Evolutionary conservation across 2,329 filamentous ascomycete genomes (phyloP), one percentile per base, ranked within the genome.

Genomic region (Fusarium pilosicola): DNA sequence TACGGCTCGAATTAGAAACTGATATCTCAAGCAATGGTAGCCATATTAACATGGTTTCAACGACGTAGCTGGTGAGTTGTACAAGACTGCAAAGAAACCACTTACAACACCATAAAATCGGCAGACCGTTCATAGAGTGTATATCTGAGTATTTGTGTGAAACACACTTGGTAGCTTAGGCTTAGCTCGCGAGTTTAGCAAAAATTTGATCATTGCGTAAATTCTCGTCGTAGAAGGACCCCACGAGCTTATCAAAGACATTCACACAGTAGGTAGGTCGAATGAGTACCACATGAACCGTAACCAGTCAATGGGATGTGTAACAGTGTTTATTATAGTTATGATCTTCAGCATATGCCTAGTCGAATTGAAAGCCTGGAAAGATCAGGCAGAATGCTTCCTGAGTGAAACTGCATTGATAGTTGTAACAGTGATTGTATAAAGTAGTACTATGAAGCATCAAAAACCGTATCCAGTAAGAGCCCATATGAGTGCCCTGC

Each of bases 141-240:
- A 17, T 26, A 36, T 48, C 30, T 14, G 14, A 28, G 24, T 49
- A 38, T n/a, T 51, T 49, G 24, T 36, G 13, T 24, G 26, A 36
- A 30, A 38, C 13, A 30, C 14, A 39, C 32, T 51, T 24, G 14
- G 48, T 34, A 24, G 32, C 30, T 46, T 34, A 22, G 55, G 39
- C 39, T 46, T 46, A 46, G 39, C 42, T 58, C 48, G 30, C 18
- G 55, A 48, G 20, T 48, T 36, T n/a, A 36, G 30, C 41, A 58
- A 48, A 34, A 12, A 6, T 12, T 72, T 45, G 77, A 79, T 51
- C 78, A 71, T 34, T 49, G 76, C 57, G 65, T 65, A 79, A 76
- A 59, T 78, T 51, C 72, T 76, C 8, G 12, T 39, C 62, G 59
- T 70, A 62, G 68, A 24, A 73, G 73, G 24, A 72, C 17, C 68